These are phyloP conservation scores for Lentinula guzmanii DNA, from an alignment of 768 basidiomycete genomes.

Conservation along the genomic window DNA sequence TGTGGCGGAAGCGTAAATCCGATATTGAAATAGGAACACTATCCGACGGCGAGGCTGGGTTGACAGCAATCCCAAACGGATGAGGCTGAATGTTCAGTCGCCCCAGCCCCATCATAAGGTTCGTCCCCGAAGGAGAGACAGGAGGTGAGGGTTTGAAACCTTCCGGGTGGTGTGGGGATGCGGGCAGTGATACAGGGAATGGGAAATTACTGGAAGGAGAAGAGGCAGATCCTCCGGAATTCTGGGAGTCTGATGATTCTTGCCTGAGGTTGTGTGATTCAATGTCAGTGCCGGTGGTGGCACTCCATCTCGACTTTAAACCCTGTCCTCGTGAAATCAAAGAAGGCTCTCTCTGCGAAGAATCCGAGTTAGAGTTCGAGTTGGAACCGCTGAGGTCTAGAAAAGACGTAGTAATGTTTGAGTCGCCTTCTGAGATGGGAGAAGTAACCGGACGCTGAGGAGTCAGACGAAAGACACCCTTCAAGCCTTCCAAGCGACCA, in stretches of 20 bases:
- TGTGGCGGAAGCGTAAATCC: constrained; percentile 45
- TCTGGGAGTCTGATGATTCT: constrained; percentile 11
- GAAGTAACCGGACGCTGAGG: constrained; percentile 13
- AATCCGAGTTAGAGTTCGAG: constrained; percentile 16
- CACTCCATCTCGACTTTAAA: constrained; percentile 36
- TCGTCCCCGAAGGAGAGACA: constrained; percentile 3
- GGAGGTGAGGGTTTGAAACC: constrained; percentile 16
- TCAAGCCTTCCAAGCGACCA: neutral
- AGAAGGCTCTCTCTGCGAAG: constrained; percentile 12
- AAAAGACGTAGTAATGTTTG: constrained; percentile 24
- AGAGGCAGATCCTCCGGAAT: constrained; percentile 13
- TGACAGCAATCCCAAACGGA: constrained; percentile 22
- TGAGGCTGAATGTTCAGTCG: constrained; percentile 19
- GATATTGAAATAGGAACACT: constrained; percentile 53
- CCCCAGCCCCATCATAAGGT: neutral
- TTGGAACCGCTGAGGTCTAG: constrained; percentile 30
- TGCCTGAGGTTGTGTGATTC: constrained; percentile 16
- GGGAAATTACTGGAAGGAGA: constrained; percentile 26
- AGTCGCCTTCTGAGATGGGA: constrained; percentile 9
- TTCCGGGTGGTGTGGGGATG: constrained; percentile 31
- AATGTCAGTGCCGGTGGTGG: constrained; percentile 24
- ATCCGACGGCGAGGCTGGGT: constrained; percentile 45
- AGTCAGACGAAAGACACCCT: constrained; percentile 18
- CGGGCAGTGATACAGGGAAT: constrained; percentile 39
- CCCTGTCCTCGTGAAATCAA: neutral